Conservation (phyloP, 257 asterid genomes). For the Gentiana straminea region DNA sequence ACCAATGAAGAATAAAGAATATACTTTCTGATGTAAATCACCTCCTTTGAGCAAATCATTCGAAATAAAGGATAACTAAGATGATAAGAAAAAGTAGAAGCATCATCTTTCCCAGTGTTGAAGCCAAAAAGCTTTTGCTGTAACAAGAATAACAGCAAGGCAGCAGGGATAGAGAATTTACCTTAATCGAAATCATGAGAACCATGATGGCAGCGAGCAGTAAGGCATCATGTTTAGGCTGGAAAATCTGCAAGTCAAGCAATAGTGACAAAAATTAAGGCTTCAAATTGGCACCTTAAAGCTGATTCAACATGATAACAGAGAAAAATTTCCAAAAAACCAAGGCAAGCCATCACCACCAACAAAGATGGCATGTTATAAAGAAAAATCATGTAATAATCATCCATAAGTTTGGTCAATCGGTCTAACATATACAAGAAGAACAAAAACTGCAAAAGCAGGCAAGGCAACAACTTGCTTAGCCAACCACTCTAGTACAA, state of each 20-base stretch:
- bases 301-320: no score
- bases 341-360: no score
- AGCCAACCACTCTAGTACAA: no score
- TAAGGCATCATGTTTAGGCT: conserved; percentile 22
- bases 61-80: neutral
- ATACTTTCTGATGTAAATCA: neutral
- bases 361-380: no score
- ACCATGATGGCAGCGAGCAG: conserved; percentile 62
- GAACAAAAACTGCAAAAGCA: no score
- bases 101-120: neutral
- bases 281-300: conserved; percentile 2
- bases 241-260: conserved; percentile 40
- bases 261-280: conserved; percentile 7
- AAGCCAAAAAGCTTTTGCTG: neutral
- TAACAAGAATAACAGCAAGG: neutral
- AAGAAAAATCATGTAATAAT: no score
- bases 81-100: neutral
- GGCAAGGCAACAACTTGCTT: no score
- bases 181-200: conserved; percentile 84
- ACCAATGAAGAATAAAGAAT: no score
- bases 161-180: conserved; percentile 12
- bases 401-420: no score
- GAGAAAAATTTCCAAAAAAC: no score
- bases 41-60: neutral
- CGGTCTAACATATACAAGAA: no score